phyloP scores from a whole-genome alignment of 2,329 filamentous ascomycete genomes.

The Cercospora sp. region DNA sequence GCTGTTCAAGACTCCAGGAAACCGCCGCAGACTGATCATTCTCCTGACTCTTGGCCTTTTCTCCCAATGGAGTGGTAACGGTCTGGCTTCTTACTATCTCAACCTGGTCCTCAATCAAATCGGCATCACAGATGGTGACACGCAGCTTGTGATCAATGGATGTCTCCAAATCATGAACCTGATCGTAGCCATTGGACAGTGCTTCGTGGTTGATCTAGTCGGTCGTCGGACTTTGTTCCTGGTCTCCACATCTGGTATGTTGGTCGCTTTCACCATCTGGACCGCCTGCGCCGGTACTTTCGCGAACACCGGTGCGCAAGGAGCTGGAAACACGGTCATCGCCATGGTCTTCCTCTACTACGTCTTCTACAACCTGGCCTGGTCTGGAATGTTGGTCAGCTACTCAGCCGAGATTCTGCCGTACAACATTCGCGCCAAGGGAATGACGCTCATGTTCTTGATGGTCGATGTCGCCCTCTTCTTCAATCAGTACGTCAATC shows the following conservation, averaged over 20 bases:
- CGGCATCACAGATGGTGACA: slow-evolving; percentile 39
- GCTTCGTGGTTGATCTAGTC: slow-evolving; percentile 40
- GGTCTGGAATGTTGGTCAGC: slow-evolving; percentile 46
- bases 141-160: slow-evolving; percentile 47
- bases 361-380: slow-evolving; percentile 44
- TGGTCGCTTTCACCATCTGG: slow-evolving; percentile 43
- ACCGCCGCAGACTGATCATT: slow-evolving; percentile 56
- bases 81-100: slow-evolving; percentile 48
- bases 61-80: slow-evolving; percentile 60
- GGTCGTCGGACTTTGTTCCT: slow-evolving; percentile 42
- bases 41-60: slow-evolving; percentile 57
- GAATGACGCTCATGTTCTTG: slow-evolving; percentile 48
- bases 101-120: slow-evolving; percentile 39
- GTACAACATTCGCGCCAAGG: slow-evolving; percentile 49
- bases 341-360: slow-evolving; percentile 40
- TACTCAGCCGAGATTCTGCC: slow-evolving; percentile 51
- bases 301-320: slow-evolving; percentile 28
- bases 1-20: slow-evolving; percentile 53
- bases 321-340: slow-evolving; percentile 36
- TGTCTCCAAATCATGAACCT: slow-evolving; percentile 62
- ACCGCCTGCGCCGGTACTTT: slow-evolving; percentile 40
- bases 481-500: slow-evolving; percentile 43
- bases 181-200: slow-evolving; percentile 53
- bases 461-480: slow-evolving; percentile 50
- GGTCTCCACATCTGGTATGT: slow-evolving; percentile 43